Evolutionary conservation across 192 early-diverging fungal species (phyloP).

Genomic region (Coemansia sp.): DNA sequence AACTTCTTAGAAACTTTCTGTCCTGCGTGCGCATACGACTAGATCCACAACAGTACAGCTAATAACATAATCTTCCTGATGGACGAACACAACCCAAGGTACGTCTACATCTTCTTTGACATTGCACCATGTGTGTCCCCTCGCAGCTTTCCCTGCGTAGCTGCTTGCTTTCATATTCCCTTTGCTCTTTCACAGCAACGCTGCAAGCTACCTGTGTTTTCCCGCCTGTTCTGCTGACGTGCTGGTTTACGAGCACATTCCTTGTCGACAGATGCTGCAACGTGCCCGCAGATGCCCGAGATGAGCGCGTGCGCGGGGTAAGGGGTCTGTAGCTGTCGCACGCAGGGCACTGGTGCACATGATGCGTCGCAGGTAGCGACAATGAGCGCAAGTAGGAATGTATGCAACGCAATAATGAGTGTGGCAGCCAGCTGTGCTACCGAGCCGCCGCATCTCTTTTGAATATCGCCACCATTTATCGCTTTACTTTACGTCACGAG

Average conservation of each 20-base stretch:
- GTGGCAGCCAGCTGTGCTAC: neutral
- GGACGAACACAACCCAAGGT: neutral
- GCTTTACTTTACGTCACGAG: neutral
- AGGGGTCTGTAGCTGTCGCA: neutral
- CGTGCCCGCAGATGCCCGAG: neutral
- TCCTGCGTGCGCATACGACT: neutral
- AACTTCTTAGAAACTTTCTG: neutral
- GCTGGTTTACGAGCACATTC: neutral
- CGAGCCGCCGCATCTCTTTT: neutral
- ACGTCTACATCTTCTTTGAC: neutral
- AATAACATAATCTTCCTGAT: neutral
- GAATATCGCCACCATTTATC: neutral
- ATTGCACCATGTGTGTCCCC: neutral
- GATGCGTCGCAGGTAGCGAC: neutral
- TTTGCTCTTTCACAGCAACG: neutral
- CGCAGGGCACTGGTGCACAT: neutral
- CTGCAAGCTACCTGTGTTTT: neutral
- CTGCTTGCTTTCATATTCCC: neutral
- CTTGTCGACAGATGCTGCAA: neutral
- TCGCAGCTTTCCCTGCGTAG: neutral
- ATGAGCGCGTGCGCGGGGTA: neutral
- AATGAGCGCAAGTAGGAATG: neutral
- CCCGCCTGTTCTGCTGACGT: neutral
- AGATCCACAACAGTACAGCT: neutral
- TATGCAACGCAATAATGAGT: neutral